Evolutionary conservation across 192 early-diverging fungal species (phyloP).

Genomic region (Podila clonocystis): DNA sequence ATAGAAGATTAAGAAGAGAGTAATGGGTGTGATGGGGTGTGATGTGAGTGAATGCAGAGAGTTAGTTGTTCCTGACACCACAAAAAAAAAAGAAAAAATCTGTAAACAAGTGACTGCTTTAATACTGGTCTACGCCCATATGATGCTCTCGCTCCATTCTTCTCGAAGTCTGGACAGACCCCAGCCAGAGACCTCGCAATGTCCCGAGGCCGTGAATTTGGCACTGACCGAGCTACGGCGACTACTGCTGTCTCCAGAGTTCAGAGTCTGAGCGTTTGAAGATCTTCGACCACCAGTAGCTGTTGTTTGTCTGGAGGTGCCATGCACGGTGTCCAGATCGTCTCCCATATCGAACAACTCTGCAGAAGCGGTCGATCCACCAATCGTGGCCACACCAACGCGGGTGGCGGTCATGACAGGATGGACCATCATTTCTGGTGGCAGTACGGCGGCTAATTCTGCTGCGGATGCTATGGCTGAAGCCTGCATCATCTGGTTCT

Average conservation of each 20-base stretch:
- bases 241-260: slow-evolving; percentile 2
- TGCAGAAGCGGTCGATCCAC: background rate
- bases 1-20: background rate
- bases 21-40: background rate
- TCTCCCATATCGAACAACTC: background rate
- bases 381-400: slow-evolving; percentile 13
- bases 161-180: slow-evolving; percentile 25
- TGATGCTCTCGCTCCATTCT: slow-evolving; percentile 18
- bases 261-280: too few relatives aligned
- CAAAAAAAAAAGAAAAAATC: background rate
- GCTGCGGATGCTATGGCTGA: background rate
- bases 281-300: too few relatives aligned
- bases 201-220: background rate
- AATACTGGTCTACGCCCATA: background rate
- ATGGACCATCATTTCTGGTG: slow-evolving; percentile 27
- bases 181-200: slow-evolving; percentile 45
- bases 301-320: background rate
- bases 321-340: background rate
- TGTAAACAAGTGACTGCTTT: background rate
- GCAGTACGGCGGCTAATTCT: slow-evolving; percentile 2
- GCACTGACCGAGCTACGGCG: background rate
- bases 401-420: slow-evolving; percentile 22
- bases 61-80: background rate
- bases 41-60: slow-evolving; percentile 3
- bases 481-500: background rate